Base-by-base conservation (phyloP, 2,329 filamentous ascomycete species). In the Fusarium sp. region DNA sequence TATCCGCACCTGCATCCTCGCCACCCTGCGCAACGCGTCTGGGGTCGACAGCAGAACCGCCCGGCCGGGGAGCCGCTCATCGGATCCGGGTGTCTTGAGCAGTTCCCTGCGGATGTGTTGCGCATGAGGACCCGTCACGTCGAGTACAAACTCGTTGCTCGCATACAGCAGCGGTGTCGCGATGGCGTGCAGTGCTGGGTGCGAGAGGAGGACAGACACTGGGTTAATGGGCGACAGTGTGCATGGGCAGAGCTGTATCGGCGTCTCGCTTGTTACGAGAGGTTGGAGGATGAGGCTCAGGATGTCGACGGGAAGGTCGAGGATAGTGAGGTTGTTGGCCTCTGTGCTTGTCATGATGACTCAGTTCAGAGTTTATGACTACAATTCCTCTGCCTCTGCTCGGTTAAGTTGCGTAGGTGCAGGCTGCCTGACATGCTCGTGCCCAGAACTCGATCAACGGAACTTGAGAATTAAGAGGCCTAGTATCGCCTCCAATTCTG, bases 291-390 rank as follows among this genome's bases (percentile, higher is more conserved):
- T 81, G 54, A 82, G 74, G 43, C 76, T 73, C 48, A 83, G 67
- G 16, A 83, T 71, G 54, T 83, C 81, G 67, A 82, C 73, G 4
- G 82, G 81, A 4, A 83, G 77, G 39, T 83, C 82, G 6, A 83
- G 78, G 7, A 83, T 66, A 57, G 82, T 78, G 41, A 81, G 69
- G 34, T n/a, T 67, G 48, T 67, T 70, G 50, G 18, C 39, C 34
- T 57, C 39, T 16, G 25, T 67, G 62, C 32, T 56, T 56, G 69
- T 48, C 71, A 76, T 76, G 52, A 66, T 56, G 58, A n/a, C 48
- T 60, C 48, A 30, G 35, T 59, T 16, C n/a, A 30, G 39, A 34
- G 67, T 65, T 59, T 57, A 66, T 25, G 30, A 50, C 23, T 62
- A 52, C 34, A 41, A 41, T 35, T 39, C 45, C 45, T 52, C 18